Base-by-base conservation (phyloP, 164 flowering plant genomes). In the Berberis thunbergii region DNA sequence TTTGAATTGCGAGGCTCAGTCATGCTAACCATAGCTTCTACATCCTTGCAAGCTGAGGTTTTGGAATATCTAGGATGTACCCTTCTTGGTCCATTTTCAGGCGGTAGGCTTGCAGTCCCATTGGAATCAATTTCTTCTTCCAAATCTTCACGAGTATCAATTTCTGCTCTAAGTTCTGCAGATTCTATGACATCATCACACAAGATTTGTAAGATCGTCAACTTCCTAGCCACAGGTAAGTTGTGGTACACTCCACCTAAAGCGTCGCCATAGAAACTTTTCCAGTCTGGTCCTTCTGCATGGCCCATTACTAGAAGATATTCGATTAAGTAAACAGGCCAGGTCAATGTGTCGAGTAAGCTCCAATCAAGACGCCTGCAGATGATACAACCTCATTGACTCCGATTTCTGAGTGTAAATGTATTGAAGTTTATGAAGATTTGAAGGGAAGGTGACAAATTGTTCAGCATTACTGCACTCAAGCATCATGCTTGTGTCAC, bases 341-440 rank as follows among this genome's bases (percentile, higher is more conserved):
- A 95, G 45, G 97, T 91, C 59, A 95, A 68, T 46, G 81, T 60
- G 73, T 95, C 99, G 52, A 95, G 82, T 75, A 95, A 81, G 74
- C 77, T 78, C 97, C 99, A 95, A 58, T 95, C 96, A 63, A 86
- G 73, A 62, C 78, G 73, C 78, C 99, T 95, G 88, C 66, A 73
- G 42, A 67, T 43, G 67, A 65, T 7, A 41, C 40, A 50, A 57
- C 54, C n/a, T 57, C 7, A 38, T 62, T 10, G 13, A 26, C 42
- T 45, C 44, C 50, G 57, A 65, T 50, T 46, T 40, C 41, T 57
- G 42, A 52, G 11, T 56, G 26, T 26, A 26, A 26, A 26, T 26
- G 26, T 26, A 26, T 26, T 26, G 26, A 26, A 26, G 26, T 26
- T 26, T 26, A 26, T 26, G 26, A 26, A 26, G 26, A 26, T 26